Conservation (phyloP, 2,329 filamentous ascomycete genomes). For the Mycosphaerella sp. region DNA sequence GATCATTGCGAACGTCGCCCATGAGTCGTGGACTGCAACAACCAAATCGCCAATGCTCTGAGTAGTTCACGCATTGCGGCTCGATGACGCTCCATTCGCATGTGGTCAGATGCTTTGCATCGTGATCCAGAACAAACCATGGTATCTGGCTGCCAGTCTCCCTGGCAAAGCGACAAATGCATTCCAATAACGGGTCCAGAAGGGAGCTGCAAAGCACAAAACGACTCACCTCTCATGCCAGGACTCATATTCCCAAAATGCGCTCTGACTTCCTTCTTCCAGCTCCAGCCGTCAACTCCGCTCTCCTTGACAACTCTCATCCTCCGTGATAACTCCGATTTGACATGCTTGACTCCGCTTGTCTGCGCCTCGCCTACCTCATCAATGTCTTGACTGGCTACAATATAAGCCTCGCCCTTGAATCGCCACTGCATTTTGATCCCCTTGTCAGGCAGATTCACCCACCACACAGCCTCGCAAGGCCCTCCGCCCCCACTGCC, state of each 20-base stretch:
- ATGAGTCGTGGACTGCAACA: slow-evolving; percentile 10
- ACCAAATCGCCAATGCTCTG: slow-evolving; percentile 3
- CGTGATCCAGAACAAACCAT: background rate
- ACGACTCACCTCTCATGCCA: slow-evolving; percentile 58
- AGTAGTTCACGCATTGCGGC: background rate
- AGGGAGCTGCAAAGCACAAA: background rate
- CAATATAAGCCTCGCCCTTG: slow-evolving; percentile 66
- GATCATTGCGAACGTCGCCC: background rate
- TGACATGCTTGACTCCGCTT: slow-evolving; percentile 52
- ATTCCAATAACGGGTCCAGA: background rate
- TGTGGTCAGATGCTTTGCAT: background rate
- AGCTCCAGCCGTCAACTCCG: slow-evolving; percentile 59
- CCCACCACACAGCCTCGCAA: slow-evolving; percentile 83
- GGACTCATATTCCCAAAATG: slow-evolving; percentile 89
- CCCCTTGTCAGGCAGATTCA: slow-evolving; percentile 43
- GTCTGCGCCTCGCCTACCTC: slow-evolving; percentile 41
- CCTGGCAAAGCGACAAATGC: too few relatives aligned
- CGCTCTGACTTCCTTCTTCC: slow-evolving; percentile 69
- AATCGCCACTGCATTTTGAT: slow-evolving; percentile 77
- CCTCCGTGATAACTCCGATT: slow-evolving; percentile 52
- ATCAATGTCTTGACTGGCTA: slow-evolving; percentile 60
- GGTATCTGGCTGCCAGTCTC: too few relatives aligned
- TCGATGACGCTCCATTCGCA: background rate
- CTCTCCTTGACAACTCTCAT: slow-evolving; percentile 54
- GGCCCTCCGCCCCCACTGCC: slow-evolving; percentile 59